Conservation (phyloP, 495 filamentous ascomycete genomes). For the Rostrohypoxylon terebratum region DNA sequence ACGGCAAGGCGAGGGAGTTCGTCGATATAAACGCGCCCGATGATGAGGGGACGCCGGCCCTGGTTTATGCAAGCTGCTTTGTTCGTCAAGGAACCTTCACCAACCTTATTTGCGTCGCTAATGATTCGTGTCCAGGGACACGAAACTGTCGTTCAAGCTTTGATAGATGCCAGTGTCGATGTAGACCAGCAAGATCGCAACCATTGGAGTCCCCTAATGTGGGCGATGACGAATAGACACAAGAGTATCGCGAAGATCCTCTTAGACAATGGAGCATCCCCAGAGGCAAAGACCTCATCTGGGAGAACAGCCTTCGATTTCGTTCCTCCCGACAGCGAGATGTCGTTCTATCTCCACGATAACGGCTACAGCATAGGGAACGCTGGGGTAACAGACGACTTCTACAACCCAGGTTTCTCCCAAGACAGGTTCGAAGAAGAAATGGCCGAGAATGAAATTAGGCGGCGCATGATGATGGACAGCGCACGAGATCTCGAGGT, state of each 20-base stretch:
- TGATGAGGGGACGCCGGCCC: conserved; percentile 91
- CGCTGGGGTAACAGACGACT: conserved; percentile 90
- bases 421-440: conserved; percentile 97
- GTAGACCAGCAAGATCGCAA: conserved; percentile 95
- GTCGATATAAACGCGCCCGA: conserved; percentile 92
- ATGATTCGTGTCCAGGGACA: conserved; percentile 72
- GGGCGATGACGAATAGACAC: conserved; percentile 99
- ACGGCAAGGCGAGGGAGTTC: conserved; percentile 77
- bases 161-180: conserved; percentile 88
- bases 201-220: conserved; percentile 98
- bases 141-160: conserved; percentile 84
- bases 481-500: conserved; percentile 98
- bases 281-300: conserved; percentile 91
- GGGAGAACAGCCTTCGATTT: conserved; percentile 98
- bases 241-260: conserved; percentile 93
- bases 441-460: conserved; percentile 95
- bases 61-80: conserved; percentile 99
- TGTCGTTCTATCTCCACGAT: conserved; percentile 92
- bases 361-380: conserved; percentile 92
- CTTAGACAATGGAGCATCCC: conserved; percentile 92
- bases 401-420: conserved; percentile 92
- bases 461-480: conserved; percentile 99
- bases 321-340: conserved; percentile 91
- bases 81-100: conserved; percentile 64
- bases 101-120: conserved; percentile 11